Evolutionary conservation across 148 eudicot species (phyloP).

Genomic region (Diospyros lotus): DNA sequence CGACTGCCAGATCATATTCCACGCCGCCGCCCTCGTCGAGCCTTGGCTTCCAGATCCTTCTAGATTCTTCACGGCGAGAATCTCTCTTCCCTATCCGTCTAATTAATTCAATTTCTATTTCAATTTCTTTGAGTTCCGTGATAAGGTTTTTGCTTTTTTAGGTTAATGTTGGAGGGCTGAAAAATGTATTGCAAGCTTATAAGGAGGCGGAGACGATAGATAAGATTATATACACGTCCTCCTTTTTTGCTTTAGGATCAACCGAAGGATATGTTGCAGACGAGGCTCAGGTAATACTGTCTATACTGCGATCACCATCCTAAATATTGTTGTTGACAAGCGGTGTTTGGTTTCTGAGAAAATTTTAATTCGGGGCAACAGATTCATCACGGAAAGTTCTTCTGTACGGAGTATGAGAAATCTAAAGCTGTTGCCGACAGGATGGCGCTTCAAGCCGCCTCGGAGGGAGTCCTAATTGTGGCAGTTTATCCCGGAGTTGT

Average conservation of each 20-base stretch:
- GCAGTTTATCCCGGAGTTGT: constrained; percentile 83
- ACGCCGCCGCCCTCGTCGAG: constrained; percentile 90
- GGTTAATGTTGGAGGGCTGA: constrained; percentile 92
- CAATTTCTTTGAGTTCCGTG: not conserved
- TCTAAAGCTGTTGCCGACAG: constrained; percentile 76
- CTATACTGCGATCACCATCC: not conserved
- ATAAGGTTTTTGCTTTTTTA: constrained; percentile 13
- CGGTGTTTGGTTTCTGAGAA: not conserved
- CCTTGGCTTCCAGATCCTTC: constrained; percentile 89
- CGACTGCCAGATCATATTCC: constrained; percentile 63
- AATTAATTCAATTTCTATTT: not conserved
- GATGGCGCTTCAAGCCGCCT: constrained; percentile 73
- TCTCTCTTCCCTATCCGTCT: not conserved
- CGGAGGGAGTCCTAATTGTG: constrained; percentile 78
- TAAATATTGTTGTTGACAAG: no score
- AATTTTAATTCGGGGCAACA: constrained; percentile 17
- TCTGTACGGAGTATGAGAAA: constrained; percentile 86
- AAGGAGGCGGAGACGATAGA: constrained; percentile 47
- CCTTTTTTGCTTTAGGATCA: constrained; percentile 87
- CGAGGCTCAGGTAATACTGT: constrained; percentile 57
- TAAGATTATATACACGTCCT: constrained; percentile 84
- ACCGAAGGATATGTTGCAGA: constrained; percentile 69
- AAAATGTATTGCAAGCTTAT: constrained; percentile 66
- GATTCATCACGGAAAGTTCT: constrained; percentile 70
- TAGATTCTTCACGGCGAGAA: constrained; percentile 40